Evolutionary conservation across 345 rosid genomes (phyloP).

Genomic region (Citrus cavaleriei): DNA sequence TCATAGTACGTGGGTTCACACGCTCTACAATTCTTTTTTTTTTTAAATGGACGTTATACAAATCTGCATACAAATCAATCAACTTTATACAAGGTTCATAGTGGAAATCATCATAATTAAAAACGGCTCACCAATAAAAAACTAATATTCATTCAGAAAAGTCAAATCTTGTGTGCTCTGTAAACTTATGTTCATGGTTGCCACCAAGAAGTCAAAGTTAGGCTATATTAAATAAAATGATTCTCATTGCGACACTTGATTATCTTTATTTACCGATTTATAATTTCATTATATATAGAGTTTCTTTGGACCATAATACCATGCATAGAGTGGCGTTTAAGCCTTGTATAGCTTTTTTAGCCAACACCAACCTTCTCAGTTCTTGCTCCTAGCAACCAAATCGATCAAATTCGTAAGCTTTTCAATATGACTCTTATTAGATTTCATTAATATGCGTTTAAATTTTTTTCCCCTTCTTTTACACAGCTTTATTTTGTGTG

Average conservation of each 20-base stretch:
- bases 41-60: too few species aligned
- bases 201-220: neutral
- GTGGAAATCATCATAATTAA: too few species aligned
- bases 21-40: too few species aligned
- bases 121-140: too few species aligned
- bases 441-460: neutral
- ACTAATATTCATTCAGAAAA: too few species aligned
- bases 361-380: neutral
- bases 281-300: neutral
- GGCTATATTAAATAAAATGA: neutral
- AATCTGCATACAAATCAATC: too few species aligned
- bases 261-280: neutral
- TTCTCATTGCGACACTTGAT: neutral
- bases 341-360: neutral
- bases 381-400: neutral
- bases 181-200: too few species aligned
- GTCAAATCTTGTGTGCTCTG: too few species aligned
- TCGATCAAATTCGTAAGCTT: neutral
- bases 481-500: neutral
- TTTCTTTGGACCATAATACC: neutral
- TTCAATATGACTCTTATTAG: neutral
- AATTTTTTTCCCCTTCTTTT: neutral
- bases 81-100: too few species aligned
- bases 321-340: neutral
- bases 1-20: too few species aligned